Evolutionary conservation across 2,329 filamentous ascomycete species (phyloP), one percentile per base, ranked within the genome.

Genomic region (Ophiostoma montium): DNA sequence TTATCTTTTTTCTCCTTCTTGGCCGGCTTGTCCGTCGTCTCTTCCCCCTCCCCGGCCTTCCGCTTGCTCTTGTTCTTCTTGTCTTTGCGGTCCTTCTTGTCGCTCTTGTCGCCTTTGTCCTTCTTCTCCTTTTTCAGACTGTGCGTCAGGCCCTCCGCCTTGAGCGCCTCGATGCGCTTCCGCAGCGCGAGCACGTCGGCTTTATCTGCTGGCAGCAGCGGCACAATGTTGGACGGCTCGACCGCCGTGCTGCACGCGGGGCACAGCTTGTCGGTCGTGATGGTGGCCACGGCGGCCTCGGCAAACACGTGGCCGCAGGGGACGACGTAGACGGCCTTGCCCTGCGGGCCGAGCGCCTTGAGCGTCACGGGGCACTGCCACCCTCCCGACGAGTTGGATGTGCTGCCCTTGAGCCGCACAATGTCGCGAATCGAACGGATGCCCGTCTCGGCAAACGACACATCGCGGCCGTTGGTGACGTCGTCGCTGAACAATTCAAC

Each of bases 291-390:
- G 8, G 88, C 87, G 48, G 80, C 79, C 53, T 94, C 88, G 1
- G 86, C 82, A 65, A 96, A 96, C 1, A 86, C 89, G 69, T 98
- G 94, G 0, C 92, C 94, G 59, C 92, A 98, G 0, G 92, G 92
- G 5, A 96, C 86, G 3, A 98, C 60, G 59, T 96, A 98, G 1
- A 94, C 86, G 1, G 87, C 75, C 64, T 83, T 90, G 15, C 82
- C 80, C 5, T 73, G 72, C 0, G 88, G 80, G 0, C 92, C 92
- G 21, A 98, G 67, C 62, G 84, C 81, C 62, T 94, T 94, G 58
- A 84, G 78, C 2, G 89, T 94, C 49, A 96, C 76, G 0, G 90
- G 89, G 60, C 92, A 98, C 27, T 86, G 76, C 75, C 82, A 89
- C 12, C n/a, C 18, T 21, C 36, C n/a, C 4, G 50, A 72, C 74